phyloP scores from a whole-genome alignment of 1,284 basidiomycete species.

The Leccinum fallax region DNA sequence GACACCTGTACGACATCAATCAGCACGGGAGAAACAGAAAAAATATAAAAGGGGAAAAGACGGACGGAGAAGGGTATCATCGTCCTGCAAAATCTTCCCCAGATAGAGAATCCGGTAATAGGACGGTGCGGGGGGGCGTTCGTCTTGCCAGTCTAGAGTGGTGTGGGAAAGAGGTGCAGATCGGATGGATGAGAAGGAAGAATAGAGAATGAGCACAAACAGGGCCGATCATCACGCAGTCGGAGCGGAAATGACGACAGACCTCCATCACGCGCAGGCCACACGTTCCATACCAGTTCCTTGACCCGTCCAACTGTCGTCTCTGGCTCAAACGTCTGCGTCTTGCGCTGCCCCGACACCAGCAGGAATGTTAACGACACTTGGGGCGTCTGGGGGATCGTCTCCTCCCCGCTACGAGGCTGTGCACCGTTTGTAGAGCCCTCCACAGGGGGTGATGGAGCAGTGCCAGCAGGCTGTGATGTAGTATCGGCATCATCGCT shows the following conservation, averaged over 20 bases:
- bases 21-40: slow-evolving; percentile 3
- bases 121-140: slow-evolving; percentile 77
- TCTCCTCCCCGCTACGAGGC: slow-evolving; percentile 4
- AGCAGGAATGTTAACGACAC: slow-evolving; percentile 75
- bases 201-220: slow-evolving; percentile 7
- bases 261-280: slow-evolving; percentile 65
- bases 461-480: not conserved
- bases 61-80: slow-evolving; percentile 74
- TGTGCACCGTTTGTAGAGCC: slow-evolving; percentile 3
- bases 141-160: slow-evolving; percentile 77
- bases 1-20: slow-evolving; percentile 41
- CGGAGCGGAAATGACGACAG: slow-evolving; percentile 21
- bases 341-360: slow-evolving; percentile 70
- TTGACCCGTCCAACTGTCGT: slow-evolving; percentile 80
- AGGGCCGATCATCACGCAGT: slow-evolving; percentile 15
- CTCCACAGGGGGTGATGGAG: not conserved
- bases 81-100: slow-evolving; percentile 84
- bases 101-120: slow-evolving; percentile 80
- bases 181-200: not conserved
- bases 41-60: slow-evolving; percentile 18
- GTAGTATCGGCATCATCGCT: not conserved
- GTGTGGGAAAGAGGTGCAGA: not conserved
- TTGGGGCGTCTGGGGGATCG: slow-evolving; percentile 61
- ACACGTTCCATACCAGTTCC: slow-evolving; percentile 83
- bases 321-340: slow-evolving; percentile 79